These are phyloP conservation scores for Coemansia sp. DNA, from an alignment of 192 early-diverging fungal species.

Conservation along the genomic window DNA sequence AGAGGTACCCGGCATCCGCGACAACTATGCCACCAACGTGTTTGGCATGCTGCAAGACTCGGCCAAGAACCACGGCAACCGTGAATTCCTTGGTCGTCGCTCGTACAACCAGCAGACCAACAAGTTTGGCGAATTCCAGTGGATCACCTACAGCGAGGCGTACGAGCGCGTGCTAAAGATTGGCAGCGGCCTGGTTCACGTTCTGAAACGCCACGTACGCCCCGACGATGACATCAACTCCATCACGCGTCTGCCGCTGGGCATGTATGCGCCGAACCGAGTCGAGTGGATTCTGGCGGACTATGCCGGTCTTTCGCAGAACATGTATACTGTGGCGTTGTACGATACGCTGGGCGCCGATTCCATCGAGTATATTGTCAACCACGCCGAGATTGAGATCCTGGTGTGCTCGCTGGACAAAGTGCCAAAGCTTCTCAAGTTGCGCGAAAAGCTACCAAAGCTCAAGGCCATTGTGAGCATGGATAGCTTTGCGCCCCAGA, in stretches of 20 bases:
- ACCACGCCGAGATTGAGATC: constrained; percentile 76
- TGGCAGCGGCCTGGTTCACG: constrained; percentile 70
- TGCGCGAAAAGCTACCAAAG: constrained; percentile 63
- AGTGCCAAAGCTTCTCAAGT: constrained; percentile 62
- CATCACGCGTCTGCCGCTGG: constrained; percentile 57
- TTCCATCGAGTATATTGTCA: constrained; percentile 82
- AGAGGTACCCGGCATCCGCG: constrained; percentile 18
- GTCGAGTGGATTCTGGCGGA: constrained; percentile 78
- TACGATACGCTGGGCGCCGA: constrained; percentile 91
- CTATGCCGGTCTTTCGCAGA: constrained; percentile 67
- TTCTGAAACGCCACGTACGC: constrained; percentile 59
- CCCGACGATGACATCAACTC: constrained; percentile 34
- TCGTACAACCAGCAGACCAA: constrained; percentile 61
- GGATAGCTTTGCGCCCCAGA: constrained; percentile 57
- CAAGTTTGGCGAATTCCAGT: constrained; percentile 67
- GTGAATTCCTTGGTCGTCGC: constrained; percentile 69
- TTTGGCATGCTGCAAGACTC: constrained; percentile 55
- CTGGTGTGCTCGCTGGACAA: constrained; percentile 70
- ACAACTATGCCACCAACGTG: constrained; percentile 40
- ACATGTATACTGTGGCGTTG: constrained; percentile 71
- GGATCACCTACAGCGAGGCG: constrained; percentile 72
- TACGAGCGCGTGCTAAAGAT: constrained; percentile 64
- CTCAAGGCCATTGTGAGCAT: constrained; percentile 77
- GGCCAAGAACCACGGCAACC: constrained; percentile 57
- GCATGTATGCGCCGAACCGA: constrained; percentile 76